phyloP scores from a whole-genome alignment of 192 early-diverging fungal species.

The Backusella psychrophila region DNA sequence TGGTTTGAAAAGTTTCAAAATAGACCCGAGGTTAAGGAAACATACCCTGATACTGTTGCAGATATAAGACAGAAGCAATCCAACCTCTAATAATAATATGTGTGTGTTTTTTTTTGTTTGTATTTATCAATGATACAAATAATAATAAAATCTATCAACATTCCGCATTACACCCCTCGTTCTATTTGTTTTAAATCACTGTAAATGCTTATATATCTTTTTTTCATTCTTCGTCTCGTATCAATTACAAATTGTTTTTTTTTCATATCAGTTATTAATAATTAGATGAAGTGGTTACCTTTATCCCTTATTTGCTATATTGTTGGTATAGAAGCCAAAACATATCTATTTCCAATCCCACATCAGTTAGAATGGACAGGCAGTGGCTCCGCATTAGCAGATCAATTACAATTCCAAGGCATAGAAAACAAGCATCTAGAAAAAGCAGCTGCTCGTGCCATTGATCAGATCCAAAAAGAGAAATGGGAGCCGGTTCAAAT shows the following conservation, averaged over 20 bases:
- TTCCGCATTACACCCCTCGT: background rate
- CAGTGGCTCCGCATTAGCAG: background rate
- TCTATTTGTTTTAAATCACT: background rate
- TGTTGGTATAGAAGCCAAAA: constrained; percentile 19
- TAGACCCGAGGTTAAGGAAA: constrained; percentile 18
- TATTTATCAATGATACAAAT: background rate
- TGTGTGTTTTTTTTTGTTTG: background rate
- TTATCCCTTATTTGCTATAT: background rate
- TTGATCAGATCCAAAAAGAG: constrained; percentile 40
- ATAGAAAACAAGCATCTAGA: background rate
- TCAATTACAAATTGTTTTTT: background rate
- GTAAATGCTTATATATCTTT: background rate
- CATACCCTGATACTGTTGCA: constrained; percentile 32
- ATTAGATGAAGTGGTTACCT: background rate
- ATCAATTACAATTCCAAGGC: constrained; percentile 15
- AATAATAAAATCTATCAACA: background rate
- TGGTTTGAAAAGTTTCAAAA: constrained; percentile 30
- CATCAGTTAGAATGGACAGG: constrained; percentile 31
- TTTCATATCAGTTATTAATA: background rate
- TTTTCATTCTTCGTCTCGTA: background rate
- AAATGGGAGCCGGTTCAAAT: constrained; percentile 41
- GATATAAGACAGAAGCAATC: constrained; percentile 5
- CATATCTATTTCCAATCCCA: constrained; percentile 27
- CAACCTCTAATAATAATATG: background rate
- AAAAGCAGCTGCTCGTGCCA: constrained; percentile 39